Conservation (phyloP, 179 eudicot species). For the Beta corolliflora region DNA sequence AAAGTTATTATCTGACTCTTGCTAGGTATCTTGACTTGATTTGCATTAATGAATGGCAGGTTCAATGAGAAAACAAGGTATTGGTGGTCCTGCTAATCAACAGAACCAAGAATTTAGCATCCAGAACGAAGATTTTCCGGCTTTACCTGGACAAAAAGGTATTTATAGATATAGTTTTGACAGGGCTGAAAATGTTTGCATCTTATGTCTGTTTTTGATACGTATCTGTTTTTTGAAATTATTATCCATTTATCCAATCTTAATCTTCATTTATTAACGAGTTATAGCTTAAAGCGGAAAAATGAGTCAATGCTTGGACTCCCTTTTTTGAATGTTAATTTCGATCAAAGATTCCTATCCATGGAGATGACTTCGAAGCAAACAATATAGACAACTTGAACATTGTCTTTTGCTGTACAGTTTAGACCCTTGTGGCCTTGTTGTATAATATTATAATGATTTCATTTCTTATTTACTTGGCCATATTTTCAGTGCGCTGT, state of each 20-base stretch:
- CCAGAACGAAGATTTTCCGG: constrained; percentile 96
- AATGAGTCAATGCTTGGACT: background rate
- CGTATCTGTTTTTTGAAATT: background rate
- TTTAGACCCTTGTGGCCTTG: background rate
- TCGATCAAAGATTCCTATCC: constrained; percentile 27
- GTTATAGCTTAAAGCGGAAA: background rate
- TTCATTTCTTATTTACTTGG: too few species aligned
- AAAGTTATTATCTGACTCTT: constrained; percentile 8
- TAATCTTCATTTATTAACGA: background rate
- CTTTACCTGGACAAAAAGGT: constrained; percentile 89
- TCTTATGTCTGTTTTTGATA: background rate
- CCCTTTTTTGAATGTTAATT: background rate
- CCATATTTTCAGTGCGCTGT: too few species aligned
- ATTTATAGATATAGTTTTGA: background rate
- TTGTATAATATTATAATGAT: background rate
- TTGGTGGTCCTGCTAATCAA: constrained; percentile 73
- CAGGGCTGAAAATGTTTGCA: too few species aligned
- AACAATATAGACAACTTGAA: too few species aligned
- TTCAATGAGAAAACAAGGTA: constrained; percentile 80
- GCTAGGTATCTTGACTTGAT: constrained; percentile 15
- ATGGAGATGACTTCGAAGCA: background rate
- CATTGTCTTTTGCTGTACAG: background rate
- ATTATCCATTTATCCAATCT: background rate
- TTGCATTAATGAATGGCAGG: constrained; percentile 47
- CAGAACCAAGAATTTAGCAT: constrained; percentile 95